Base-by-base conservation (phyloP, 108 stramenopile species). In the Nitzschia putrida region DNA sequence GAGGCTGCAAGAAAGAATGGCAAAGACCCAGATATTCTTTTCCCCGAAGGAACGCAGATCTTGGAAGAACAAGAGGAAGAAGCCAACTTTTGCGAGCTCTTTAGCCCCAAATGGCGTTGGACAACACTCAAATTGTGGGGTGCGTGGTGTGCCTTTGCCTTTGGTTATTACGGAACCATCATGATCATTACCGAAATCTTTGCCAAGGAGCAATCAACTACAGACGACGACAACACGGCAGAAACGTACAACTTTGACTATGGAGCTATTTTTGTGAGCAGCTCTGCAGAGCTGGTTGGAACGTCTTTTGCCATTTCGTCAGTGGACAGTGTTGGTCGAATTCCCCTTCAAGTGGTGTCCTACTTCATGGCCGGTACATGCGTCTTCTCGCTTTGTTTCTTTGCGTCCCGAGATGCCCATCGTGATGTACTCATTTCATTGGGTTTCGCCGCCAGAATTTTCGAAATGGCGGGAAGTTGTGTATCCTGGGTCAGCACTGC, bases 401-500 rank as follows among this genome's bases (percentile, higher is more conserved):
- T 77, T 29, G 73, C 77, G 3, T 50, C 72, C n/a, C 23, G 45
- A 11, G 67, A 40, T 20, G 37, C 29, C 41, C 66, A 59, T 68
- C 77, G 77, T 20, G 57, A 44, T 18, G 42, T 57, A 23, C 57
- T 83, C 57, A 73, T 85, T 50, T 22, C 69, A 2, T 69, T 92
- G 10, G 64, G 87, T 9, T 89, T 92, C 60, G 41, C 81, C 5
- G 75, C 87, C 0, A 81, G 91, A 73, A 77, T 86, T 4, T 92
- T 85, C 68, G 84, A 86, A 73, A 92, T 92, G 91, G 54, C 71
- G 10, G 88, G 78, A 22, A 79, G 77, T 9, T 88, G 86, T 57
- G 68, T 70, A 0, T 83, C 88, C 39, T 92, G 91, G 91, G 84
- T 89, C 0, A 69, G 54, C 20, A 92, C 91, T 1, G 87, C 91